Evolutionary conservation across 1,284 basidiomycete genomes (phyloP).

Genomic region (Phellinidium pouzarii): DNA sequence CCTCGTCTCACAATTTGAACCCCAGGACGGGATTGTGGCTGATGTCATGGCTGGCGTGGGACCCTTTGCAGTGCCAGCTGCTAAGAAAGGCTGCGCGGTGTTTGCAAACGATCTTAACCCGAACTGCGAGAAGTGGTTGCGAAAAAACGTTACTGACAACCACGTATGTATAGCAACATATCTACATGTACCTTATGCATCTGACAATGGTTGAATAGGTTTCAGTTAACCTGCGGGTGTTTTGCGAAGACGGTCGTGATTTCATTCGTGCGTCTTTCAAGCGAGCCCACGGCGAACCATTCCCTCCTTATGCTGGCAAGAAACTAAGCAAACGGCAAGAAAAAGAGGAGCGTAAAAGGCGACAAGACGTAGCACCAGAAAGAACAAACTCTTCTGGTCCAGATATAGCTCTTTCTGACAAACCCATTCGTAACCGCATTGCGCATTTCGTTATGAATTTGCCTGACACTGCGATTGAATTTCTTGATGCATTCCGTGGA

Average conservation of each 20-base stretch:
- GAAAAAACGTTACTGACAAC: slow-evolving; percentile 70
- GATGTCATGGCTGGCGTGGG: slow-evolving; percentile 98
- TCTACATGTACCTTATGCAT: not conserved
- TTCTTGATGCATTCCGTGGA: slow-evolving; percentile 85
- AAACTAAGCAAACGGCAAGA: slow-evolving; percentile 37
- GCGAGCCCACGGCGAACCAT: slow-evolving; percentile 55
- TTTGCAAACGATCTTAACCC: slow-evolving; percentile 96
- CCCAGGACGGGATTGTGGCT: slow-evolving; percentile 69
- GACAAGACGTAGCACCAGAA: slow-evolving; percentile 11
- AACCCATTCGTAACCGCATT: slow-evolving; percentile 45
- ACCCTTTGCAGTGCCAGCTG: slow-evolving; percentile 92
- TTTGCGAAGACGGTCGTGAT: slow-evolving; percentile 76
- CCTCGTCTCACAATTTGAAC: slow-evolving; percentile 64
- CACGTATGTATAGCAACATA: slow-evolving; percentile 41
- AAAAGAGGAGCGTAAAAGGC: slow-evolving; percentile 28
- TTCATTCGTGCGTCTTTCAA: slow-evolving; percentile 65
- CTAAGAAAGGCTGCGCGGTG: slow-evolving; percentile 83
- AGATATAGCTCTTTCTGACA: slow-evolving; percentile 2
- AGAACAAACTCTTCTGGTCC: slow-evolving; percentile 12
- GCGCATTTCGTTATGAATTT: slow-evolving; percentile 97
- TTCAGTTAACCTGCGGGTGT: slow-evolving; percentile 55
- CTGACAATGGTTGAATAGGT: slow-evolving; percentile 51
- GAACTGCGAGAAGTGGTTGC: slow-evolving; percentile 72
- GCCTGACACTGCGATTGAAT: slow-evolving; percentile 85
- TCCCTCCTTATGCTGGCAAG: slow-evolving; percentile 48